Base-by-base conservation (phyloP, 768 basidiomycete genomes). In the Holtermanniella nyarrowii region DNA sequence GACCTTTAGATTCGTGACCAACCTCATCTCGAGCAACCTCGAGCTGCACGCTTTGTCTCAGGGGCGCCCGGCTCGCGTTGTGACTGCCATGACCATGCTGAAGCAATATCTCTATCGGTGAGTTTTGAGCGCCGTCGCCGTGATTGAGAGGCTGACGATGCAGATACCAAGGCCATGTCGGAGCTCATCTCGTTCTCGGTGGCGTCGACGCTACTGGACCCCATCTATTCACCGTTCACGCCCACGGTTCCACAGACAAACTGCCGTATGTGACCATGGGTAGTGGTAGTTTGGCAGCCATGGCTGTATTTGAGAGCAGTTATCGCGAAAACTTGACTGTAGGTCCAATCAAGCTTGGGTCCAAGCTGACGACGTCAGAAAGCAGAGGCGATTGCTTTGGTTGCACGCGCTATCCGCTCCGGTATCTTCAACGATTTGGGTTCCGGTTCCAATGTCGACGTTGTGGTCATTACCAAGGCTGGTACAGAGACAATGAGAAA, bases 361-460 rank as follows among this genome's bases (percentile, higher is more conserved):
- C 31, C 10, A 21, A 12, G 10, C 23, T 41, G 26, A 47, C 23
- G n/a, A 24, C 2, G n/a, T 0, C 71, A 91, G 86, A 80, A 86
- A 39, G 79, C 80, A 40, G 83, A 85, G 22, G 93, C 89, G 2
- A 79, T 97, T 45, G 75, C 76, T 4, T 77, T 97, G 18, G 90
- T 96, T 31, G 81, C 84, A 52, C 77, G 81, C 37, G 91, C 95
- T 43, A 82, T 99, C 63, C 82, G 85, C 21, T 86, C 88, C 1
- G 95, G 95, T 79, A 91, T 99, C 69, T 97, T 95, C 80, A 97
- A 99, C 76, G 95, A 99, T 76, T 81, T 97, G 26, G 95, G 95
- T 3, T 96, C 93, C 0, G 95, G 95, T 41, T 90, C 88, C n/a
- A 97, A 99, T 69, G 81, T 97, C 63, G 95, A 99, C 71, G 93